A percentile compares a stretch with the other conserved stretches of the same genome.
Evolutionary conservation across 148 eudicot genomes (phyloP).

Genomic region (Rhododendron ferrugineum): DNA sequence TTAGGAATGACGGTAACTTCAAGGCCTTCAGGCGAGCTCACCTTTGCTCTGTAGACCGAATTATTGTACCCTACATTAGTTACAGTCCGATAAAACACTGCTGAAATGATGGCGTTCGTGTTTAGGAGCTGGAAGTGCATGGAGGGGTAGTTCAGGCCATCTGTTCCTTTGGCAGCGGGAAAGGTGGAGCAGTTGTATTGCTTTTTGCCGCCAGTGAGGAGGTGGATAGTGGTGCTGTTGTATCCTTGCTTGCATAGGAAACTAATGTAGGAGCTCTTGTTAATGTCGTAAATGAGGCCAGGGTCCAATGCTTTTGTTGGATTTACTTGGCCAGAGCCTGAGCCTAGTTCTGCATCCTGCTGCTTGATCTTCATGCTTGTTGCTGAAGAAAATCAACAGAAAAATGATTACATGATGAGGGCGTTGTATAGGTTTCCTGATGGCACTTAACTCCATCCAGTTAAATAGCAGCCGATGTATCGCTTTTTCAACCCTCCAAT

Average conservation of each 20-base stretch:
- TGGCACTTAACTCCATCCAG: not conserved
- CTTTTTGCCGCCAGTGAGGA: slow-evolving; percentile 30
- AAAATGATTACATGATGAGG: not conserved
- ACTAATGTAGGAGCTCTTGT: slow-evolving; percentile 38
- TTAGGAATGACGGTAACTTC: slow-evolving; percentile 43
- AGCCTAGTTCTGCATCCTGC: slow-evolving; percentile 36
- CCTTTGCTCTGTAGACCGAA: slow-evolving; percentile 36
- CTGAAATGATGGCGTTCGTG: slow-evolving; percentile 15
- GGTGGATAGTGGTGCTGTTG: slow-evolving; percentile 33
- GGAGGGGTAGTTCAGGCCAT: slow-evolving; percentile 85
- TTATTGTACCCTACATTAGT: slow-evolving; percentile 51
- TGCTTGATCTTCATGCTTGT: slow-evolving; percentile 41
- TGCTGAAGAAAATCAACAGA: slow-evolving; percentile 30
- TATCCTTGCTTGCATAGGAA: slow-evolving; percentile 69
- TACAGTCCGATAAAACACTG: slow-evolving; percentile 45
- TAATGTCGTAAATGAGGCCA: slow-evolving; percentile 62
- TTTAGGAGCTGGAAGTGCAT: slow-evolving; percentile 41
- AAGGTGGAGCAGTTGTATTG: slow-evolving; percentile 45
- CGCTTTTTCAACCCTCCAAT: not conserved
- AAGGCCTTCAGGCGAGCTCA: slow-evolving; percentile 28
- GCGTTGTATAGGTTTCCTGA: not conserved
- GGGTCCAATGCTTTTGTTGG: slow-evolving; percentile 60
- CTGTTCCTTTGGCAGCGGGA: slow-evolving; percentile 32
- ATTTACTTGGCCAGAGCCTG: slow-evolving; percentile 62
- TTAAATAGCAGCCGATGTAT: not conserved